Base-by-base conservation (phyloP, 805 yeast species). In the Candida sithepensis region DNA sequence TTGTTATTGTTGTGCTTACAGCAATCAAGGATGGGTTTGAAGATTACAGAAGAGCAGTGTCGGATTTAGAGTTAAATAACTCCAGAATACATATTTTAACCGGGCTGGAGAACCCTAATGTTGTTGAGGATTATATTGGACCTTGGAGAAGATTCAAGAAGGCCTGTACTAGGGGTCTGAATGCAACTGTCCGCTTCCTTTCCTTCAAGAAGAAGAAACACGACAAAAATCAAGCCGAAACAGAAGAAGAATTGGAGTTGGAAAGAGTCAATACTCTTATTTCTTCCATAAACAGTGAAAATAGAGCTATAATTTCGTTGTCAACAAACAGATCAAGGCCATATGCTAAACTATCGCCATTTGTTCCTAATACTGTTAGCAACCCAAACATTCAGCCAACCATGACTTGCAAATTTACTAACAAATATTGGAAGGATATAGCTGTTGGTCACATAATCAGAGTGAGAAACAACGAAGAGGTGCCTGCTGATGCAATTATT, bases 21-120 rank as follows among this genome's bases (percentile, higher is more conserved):
- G 91, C 89, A 4, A 61, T 82, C 52, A 84, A 85, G 59, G 94
- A 87, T 66, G 91, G 85, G 0, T 71, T 86, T 55, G 95, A 86
- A 66, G 95, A 86, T 64, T 83, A 78, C 53, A 73, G 86, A 48
- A 74, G 95, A 57, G 77, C 78, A 2, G 56, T 72, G 2, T 77
- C 81, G 36, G 95, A 86, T 64, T 68, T 72, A 46, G 90, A 85
- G 50, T 69, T 86, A 60, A 86, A 86, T 63, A 83, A 82, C 58
- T 75, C 84, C 2, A 73, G 79, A 16, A 78, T 85, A 12, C 85
- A 81, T 59, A 58, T 80, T 23, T 64, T 86, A 41, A 55, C 62
- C 9, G 82, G 85, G 10, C 55, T 81, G 43, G 61, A 65, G 5
- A 86, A 86, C 63, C 74, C 73, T 13, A 87, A 86, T 59, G 83